Conservation (phyloP, 1,284 basidiomycete genomes). For the Pseudozyma pruni region DNA sequence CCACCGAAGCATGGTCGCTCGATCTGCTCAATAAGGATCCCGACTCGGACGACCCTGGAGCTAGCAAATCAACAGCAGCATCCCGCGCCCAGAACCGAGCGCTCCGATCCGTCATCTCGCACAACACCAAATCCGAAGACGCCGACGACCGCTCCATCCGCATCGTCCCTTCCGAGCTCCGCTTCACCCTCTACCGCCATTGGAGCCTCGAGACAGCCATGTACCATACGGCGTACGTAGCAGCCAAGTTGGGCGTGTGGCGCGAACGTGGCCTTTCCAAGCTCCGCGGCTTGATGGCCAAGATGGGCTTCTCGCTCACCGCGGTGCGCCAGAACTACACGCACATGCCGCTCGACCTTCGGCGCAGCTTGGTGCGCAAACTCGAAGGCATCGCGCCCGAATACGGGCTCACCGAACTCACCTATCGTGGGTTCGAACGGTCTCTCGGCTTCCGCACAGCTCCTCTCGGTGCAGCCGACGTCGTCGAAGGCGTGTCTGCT, state of each 20-base stretch:
- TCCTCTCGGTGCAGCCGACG: constrained; percentile 89
- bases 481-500: constrained; percentile 87
- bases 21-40: constrained; percentile 22
- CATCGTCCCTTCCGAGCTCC: constrained; percentile 54
- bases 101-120: constrained; percentile 10
- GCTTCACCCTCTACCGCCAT: constrained; percentile 94
- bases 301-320: constrained; percentile 96
- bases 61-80: neutral
- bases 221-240: constrained; percentile 96
- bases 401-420: constrained; percentile 93
- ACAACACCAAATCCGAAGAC: constrained; percentile 37
- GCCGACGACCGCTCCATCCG: constrained; percentile 62
- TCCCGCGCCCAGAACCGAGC: constrained; percentile 4
- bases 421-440: constrained; percentile 91
- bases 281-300: constrained; percentile 89
- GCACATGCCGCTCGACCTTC: constrained; percentile 96
- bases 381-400: constrained; percentile 92
- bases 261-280: constrained; percentile 89
- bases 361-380: constrained; percentile 81
- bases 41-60: neutral
- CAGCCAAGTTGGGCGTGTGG: constrained; percentile 94
- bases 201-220: constrained; percentile 98
- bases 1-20: constrained; percentile 29
- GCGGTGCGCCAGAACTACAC: constrained; percentile 93
- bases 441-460: constrained; percentile 87